Evolutionary conservation across 805 yeast species (phyloP).

Genomic region (Starmerella potacharoeniae): DNA sequence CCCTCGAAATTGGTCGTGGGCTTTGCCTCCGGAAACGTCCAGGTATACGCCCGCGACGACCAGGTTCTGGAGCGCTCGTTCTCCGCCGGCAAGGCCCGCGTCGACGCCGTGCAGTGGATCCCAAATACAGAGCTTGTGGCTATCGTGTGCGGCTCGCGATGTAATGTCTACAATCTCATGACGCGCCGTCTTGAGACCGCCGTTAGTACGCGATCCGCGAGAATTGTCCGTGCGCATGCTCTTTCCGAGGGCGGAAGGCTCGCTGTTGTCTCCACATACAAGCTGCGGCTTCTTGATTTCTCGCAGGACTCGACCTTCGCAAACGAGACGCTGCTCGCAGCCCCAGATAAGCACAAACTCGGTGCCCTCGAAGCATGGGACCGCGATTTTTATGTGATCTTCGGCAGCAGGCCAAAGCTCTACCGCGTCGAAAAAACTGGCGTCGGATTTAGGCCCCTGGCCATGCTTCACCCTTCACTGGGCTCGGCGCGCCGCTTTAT

Average conservation of each 20-base stretch:
- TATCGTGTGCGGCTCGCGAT: constrained; percentile 7
- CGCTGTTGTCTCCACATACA: constrained; percentile 18
- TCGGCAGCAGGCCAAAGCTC: constrained; percentile 6
- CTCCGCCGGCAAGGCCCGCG: background rate
- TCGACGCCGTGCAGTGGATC: constrained; percentile 4
- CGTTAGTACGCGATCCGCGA: constrained; percentile 12
- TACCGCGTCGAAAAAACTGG: constrained; percentile 5
- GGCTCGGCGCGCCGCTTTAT: constrained; percentile 6
- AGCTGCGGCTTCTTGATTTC: constrained; percentile 11
- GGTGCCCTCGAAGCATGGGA: constrained; percentile 5
- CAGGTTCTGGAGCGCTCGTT: constrained; percentile 15
- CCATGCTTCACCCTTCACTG: constrained; percentile 5
- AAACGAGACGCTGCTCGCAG: constrained; percentile 1
- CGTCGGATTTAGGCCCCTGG: constrained; percentile 4
- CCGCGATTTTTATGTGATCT: constrained; percentile 1
- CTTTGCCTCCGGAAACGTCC: constrained; percentile 6
- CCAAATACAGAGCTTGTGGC: constrained; percentile 14
- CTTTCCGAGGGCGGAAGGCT: background rate
- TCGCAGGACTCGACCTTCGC: background rate
- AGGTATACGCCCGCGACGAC: constrained; percentile 12
- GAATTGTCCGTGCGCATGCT: constrained; percentile 2
- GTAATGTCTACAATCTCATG: constrained; percentile 14
- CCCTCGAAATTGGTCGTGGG: constrained; percentile 7
- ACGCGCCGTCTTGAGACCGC: constrained; percentile 7
- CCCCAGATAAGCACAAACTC: constrained; percentile 8